Base-by-base conservation (phyloP, 371 early-diverging fungal species). In the Fennellomyces sp. region DNA sequence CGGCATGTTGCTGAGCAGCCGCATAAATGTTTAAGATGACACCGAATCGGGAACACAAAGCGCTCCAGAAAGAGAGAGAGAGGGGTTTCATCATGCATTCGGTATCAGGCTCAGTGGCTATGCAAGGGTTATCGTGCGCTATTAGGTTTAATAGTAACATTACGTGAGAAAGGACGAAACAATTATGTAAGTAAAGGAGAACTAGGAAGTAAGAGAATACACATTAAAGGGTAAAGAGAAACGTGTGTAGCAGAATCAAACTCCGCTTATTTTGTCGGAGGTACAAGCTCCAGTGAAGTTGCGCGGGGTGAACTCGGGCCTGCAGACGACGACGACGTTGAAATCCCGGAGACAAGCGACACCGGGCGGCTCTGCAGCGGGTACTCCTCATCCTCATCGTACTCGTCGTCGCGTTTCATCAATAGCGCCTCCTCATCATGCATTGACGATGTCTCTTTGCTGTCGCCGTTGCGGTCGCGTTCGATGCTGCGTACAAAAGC, bases 401-500 rank as follows among this genome's bases (percentile, higher is more conserved):
- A 33, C 35, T 54, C 5, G n/a, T 54, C 41, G 0, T 25, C 38
- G 19, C 8, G 36, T 36, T 54, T 25, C 19, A 41, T 35, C 19
- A 54, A 54, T 0, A 54, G 23, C 13, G 55, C 55, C 39, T 36
- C 55, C 39, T 54, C 55, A 26, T 54, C 55, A 38, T 39, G n/a
- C n/a, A 38, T 6, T 53, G 21, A 4, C 25, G 35, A 33, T 31
- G 31, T 11, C 39, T 13, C 17, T 5, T 52, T 52, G 52, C 28
- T 28, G 13, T 19, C 13, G 6, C 26, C 27, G 6, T 52, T 52
- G 30, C 39, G 25, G n/a, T 42, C 29, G 17, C 17, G 30, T 35
- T 76, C 69, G 23, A 76, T 66, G 47, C 69, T 66, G 41, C 47
- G 52, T 8, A 70, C 19, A 51, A 69, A 62, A 15, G 66, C 21